Percentiles rank a stretch among this genome's conserved stretches.
Evolutionary conservation across 2,329 filamentous ascomycete genomes (phyloP).

Genomic region (Tolypocladium ovalisporum): DNA sequence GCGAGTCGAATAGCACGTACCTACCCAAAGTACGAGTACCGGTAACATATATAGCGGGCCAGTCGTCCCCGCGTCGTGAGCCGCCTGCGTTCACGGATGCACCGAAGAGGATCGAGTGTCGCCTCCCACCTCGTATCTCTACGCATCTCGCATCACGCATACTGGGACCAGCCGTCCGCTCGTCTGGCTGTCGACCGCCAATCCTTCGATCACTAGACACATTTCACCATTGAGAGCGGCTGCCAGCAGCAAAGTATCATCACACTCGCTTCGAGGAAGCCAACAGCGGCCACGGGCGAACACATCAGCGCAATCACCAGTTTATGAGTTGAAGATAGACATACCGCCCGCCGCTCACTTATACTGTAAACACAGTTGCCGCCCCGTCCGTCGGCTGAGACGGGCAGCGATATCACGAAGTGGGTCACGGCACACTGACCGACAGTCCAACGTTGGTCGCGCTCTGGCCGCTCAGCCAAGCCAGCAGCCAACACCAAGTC

Average conservation of each 20-base stretch:
- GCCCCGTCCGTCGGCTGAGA: neutral
- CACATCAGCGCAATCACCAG: neutral
- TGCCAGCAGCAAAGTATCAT: slow-evolving; percentile 1
- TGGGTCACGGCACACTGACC: too few species aligned
- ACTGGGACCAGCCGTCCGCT: neutral
- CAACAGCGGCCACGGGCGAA: neutral
- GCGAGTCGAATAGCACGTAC: neutral
- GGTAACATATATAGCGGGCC: neutral
- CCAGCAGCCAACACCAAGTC: neutral
- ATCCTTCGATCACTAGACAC: neutral
- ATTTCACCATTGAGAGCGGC: neutral
- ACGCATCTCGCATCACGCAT: neutral
- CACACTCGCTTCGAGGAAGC: neutral
- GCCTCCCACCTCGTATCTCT: slow-evolving; percentile 5
- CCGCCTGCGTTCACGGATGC: neutral
- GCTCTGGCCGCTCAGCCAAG: neutral
- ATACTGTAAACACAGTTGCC: neutral
- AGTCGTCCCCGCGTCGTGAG: neutral
- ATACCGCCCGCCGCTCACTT: neutral
- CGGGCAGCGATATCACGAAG: neutral
- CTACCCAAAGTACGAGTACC: neutral
- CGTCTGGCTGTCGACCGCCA: neutral
- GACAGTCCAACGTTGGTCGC: neutral
- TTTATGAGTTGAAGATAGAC: neutral
- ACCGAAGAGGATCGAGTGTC: neutral